Evolutionary conservation across 1,284 basidiomycete species (phyloP), one percentile per base, ranked within the genome.

Genomic region (Cutaneotrichosporon sp.): DNA sequence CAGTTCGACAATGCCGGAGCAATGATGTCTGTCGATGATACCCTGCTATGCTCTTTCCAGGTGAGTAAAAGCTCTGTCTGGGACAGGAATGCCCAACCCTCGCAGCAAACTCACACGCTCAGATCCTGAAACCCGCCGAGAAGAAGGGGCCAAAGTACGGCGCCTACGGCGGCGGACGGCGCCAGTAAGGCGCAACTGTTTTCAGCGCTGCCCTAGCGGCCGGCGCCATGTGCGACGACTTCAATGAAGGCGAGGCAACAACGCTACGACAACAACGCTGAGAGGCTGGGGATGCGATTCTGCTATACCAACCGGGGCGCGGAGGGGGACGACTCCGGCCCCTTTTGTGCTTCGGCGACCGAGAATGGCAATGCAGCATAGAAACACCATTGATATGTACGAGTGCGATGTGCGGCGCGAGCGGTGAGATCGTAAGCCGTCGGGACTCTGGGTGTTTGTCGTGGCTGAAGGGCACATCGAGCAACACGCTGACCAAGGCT

Each of bases 1-100:
- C 49, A 75, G 79, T 98, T 98, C 70, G 96, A 98, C 77, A 98
- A 98, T 72, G 93, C 93, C 16, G 94, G 94, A 35, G 94, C 94
- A 25, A 97, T 98, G 94, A 98, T 98, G 96, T 93, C 89, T 69
- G 96, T 98, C 49, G 94, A 97, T 72, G 94, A 98, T 78, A 97
- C 93, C 8, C 76, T 98, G 62, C 77, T 98, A 60, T 98, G 94
- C 77, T 97, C 93, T 14, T 98, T 98, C 89, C 92, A 97, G 78
- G 90, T 92, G 19, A 31, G 50, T 34, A 16, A n/a, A n/a, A n/a
- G n/a, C n/a, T n/a, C n/a, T n/a, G n/a, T n/a, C n/a, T n/a, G n/a
- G n/a, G n/a, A n/a, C n/a, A n/a, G n/a, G n/a, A n/a, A 31, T 31
- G 29, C 14, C 29, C 29, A 31, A 31, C 29, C 10, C 29, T 31